Base-by-base conservation (phyloP, 208 protist species). In the Sergeia podlipaevii region DNA sequence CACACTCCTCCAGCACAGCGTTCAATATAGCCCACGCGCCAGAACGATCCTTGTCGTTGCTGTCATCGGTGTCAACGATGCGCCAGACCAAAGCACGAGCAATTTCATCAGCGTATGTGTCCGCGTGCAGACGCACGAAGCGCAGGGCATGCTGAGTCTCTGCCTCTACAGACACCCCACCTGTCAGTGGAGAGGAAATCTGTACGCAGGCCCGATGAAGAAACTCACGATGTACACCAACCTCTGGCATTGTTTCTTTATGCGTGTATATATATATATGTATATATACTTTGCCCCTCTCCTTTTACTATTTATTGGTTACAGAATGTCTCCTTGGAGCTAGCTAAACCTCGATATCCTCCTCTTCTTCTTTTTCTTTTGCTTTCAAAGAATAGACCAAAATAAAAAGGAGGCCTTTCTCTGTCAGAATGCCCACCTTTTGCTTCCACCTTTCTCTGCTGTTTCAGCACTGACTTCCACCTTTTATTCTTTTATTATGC, bases 141-240 rank as follows among this genome's bases (percentile, higher is more conserved):
- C 66, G 65, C 11, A 91, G 45, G 17, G 75, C 68, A 63, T 91
- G 73, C 11, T 69, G 65, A 38, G 58, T 60, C 68, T 90, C 82
- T 20, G 72, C 74, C 32, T 57, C 71, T 21, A 87, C 48, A 0
- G 72, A 65, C 7, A 59, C 34, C n/a, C 60, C 55, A 46, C 83
- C 72, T 11, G 46, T 59, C 4, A 90, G 67, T 0, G 78, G 42
- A 4, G 77, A 78, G 4, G 86, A 93, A 18, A 93, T 57, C 70
- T 93, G 86, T 38, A 93, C 71, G 60, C 86, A 93, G 42, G 69
- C 81, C 58, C 86, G 86, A 47, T 93, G 82, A 33, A 93, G 66
- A 44, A 93, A 89, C 10, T 68, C 62, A 4, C 72, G 60, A 45
- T 89, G 63, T 1, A 89, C 33, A 4, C 43, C 39, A 18, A 62